Conservation (phyloP, 2,329 filamentous ascomycete genomes). For the Penicillium griseofulvum region DNA sequence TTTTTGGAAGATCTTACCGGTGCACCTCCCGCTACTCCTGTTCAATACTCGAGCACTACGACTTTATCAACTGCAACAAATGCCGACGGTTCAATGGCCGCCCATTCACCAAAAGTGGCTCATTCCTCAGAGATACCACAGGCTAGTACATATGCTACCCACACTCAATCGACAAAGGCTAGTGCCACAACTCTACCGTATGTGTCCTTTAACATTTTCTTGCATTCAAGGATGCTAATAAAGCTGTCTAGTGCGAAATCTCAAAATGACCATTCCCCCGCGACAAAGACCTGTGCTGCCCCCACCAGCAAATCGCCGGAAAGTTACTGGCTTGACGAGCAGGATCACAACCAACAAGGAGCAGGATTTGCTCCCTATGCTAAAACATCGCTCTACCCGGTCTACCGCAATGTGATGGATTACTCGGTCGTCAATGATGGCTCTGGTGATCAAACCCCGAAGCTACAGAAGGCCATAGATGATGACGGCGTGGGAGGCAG, state of each 20-base stretch:
- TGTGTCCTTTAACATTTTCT: background rate
- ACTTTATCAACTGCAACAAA: background rate
- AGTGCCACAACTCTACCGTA: background rate
- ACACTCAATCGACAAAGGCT: background rate
- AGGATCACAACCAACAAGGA: conserved; percentile 24
- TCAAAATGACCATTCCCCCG: background rate
- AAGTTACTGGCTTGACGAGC: conserved; percentile 26
- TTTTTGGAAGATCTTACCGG: background rate
- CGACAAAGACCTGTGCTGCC: conserved; percentile 16
- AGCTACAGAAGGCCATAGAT: conserved; percentile 29
- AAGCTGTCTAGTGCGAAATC: background rate
- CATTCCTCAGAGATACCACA: background rate
- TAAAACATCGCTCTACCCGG: conserved; percentile 17
- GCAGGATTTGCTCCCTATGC: conserved; percentile 26
- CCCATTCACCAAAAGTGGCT: background rate
- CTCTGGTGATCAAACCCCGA: conserved; percentile 23
- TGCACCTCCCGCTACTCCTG: background rate
- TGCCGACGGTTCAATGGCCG: background rate
- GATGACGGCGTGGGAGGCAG: conserved; percentile 27
- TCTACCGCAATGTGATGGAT: conserved; percentile 31
- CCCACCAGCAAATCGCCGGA: conserved; percentile 1
- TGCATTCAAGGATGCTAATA: background rate
- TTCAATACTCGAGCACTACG: background rate
- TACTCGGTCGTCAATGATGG: conserved; percentile 28
- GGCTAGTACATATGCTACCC: background rate